Conservation (phyloP, 2,329 filamentous ascomycete species). For the Pestalotiopsis sp. region DNA sequence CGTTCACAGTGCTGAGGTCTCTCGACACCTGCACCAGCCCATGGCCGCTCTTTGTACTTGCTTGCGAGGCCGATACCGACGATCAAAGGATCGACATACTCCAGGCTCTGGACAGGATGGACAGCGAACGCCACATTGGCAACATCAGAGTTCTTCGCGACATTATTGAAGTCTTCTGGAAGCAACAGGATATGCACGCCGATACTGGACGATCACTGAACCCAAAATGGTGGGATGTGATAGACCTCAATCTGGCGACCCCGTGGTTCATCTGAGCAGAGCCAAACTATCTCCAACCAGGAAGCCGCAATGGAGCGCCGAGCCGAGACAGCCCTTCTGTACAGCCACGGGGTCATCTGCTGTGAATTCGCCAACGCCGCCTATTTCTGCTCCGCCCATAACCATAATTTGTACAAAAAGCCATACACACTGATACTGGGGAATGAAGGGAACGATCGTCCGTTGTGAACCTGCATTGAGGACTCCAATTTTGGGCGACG, state of each 20-base stretch:
- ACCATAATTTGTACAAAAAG: too few relatives aligned
- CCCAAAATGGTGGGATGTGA: slow-evolving; percentile 42
- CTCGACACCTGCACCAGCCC: slow-evolving; percentile 48
- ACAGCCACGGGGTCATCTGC: background rate
- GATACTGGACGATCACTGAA: slow-evolving; percentile 30
- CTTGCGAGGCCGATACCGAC: slow-evolving; percentile 45
- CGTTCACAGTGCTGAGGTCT: slow-evolving; percentile 37
- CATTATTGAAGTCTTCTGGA: slow-evolving; percentile 49
- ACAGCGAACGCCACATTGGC: slow-evolving; percentile 44
- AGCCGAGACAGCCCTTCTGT: too few relatives aligned
- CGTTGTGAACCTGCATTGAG: too few relatives aligned
- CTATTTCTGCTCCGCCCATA: too few relatives aligned
- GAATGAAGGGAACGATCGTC: too few relatives aligned
- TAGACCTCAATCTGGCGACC: slow-evolving; percentile 34
- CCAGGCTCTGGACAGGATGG: slow-evolving; percentile 43
- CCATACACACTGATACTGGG: too few relatives aligned
- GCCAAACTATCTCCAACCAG: background rate
- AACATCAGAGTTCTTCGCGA: slow-evolving; percentile 46
- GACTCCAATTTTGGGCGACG: too few relatives aligned
- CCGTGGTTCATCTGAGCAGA: slow-evolving; percentile 37
- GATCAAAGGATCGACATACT: slow-evolving; percentile 43
- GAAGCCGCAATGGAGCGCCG: too few relatives aligned
- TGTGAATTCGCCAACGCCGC: background rate
- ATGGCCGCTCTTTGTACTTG: slow-evolving; percentile 51
- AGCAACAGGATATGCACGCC: slow-evolving; percentile 43